phyloP scores from a whole-genome alignment of 768 basidiomycete genomes.

The Auricularia cornea region DNA sequence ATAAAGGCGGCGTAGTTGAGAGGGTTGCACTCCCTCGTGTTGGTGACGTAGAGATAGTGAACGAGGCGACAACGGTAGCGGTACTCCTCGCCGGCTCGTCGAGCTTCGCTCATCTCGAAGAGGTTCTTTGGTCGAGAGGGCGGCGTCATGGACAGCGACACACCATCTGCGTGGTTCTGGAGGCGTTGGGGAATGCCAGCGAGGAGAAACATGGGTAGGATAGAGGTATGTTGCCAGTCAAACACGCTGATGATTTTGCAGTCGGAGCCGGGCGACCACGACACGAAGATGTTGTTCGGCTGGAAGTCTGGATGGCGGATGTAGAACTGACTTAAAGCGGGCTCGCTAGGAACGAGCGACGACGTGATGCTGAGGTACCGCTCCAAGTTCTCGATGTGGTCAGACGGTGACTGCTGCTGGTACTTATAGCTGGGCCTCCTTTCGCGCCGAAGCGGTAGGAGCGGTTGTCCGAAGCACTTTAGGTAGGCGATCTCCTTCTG shows the following conservation, averaged over 20 bases:
- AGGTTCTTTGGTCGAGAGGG: slow-evolving; percentile 39
- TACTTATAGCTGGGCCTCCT: slow-evolving; percentile 40
- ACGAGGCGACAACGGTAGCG: slow-evolving; percentile 39
- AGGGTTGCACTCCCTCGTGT: slow-evolving; percentile 37
- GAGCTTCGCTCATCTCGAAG: slow-evolving; percentile 31
- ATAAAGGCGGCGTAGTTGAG: slow-evolving; percentile 32
- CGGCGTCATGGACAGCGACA: slow-evolving; percentile 29
- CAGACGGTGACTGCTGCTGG: slow-evolving; percentile 33
- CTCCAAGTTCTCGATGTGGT: slow-evolving; percentile 41
- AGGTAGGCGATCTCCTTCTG: slow-evolving; percentile 44
- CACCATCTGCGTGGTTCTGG: slow-evolving; percentile 39
- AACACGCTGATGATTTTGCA: slow-evolving; percentile 34
- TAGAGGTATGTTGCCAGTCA: slow-evolving; percentile 50
- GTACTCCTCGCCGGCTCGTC: slow-evolving; percentile 24
- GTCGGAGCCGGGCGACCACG: slow-evolving; percentile 35
- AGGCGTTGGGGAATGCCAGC: slow-evolving; percentile 35
- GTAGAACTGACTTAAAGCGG: slow-evolving; percentile 32
- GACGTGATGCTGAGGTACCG: slow-evolving; percentile 41
- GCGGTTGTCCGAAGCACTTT: slow-evolving; percentile 37
- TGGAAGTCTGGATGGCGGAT: slow-evolving; percentile 40
- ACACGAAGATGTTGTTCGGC: slow-evolving; percentile 41
- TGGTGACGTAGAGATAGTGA: slow-evolving; percentile 38
- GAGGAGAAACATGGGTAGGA: slow-evolving; percentile 45
- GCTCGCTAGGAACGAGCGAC: slow-evolving; percentile 36
- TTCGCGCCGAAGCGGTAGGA: slow-evolving; percentile 33